These are phyloP conservation scores for Exophiala spinifera DNA, from an alignment of 2,329 filamentous ascomycete species.

Conservation along the genomic window DNA sequence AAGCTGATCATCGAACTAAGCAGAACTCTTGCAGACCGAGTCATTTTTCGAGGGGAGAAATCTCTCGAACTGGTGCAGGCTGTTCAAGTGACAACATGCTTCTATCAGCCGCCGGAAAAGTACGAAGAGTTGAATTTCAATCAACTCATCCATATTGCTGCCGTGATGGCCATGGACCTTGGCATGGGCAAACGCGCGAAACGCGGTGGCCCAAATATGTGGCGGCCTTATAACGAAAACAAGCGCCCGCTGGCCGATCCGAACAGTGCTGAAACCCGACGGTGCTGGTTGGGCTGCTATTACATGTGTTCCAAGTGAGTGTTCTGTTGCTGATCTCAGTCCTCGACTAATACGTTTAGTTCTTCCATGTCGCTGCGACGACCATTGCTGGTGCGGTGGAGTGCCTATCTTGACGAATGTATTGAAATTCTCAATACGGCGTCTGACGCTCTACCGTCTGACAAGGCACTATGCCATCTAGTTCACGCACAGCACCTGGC, in stretches of 20 bases:
- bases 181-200: slow-evolving; percentile 63
- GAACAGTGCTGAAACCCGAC: slow-evolving; percentile 55
- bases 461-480: slow-evolving; percentile 56
- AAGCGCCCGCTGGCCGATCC: slow-evolving; percentile 43
- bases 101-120: slow-evolving; percentile 80
- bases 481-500: slow-evolving; percentile 60
- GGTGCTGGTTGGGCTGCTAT: slow-evolving; percentile 61
- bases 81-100: slow-evolving; percentile 70
- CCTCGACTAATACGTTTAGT: slow-evolving; percentile 35
- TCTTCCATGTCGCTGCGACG: slow-evolving; percentile 58
- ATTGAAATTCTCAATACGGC: slow-evolving; percentile 56
- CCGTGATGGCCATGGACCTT: slow-evolving; percentile 78
- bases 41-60: slow-evolving; percentile 74
- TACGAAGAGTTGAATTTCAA: slow-evolving; percentile 89
- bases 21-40: slow-evolving; percentile 68
- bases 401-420: slow-evolving; percentile 62
- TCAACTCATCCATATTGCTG: slow-evolving; percentile 76
- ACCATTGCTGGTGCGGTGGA: slow-evolving; percentile 59
- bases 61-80: slow-evolving; percentile 79
- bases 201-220: slow-evolving; percentile 36
- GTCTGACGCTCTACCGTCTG: slow-evolving; percentile 55
- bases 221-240: slow-evolving; percentile 38
- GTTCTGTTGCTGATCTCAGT: too few species aligned
- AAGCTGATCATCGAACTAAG: slow-evolving; percentile 67
- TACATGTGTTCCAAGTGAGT: slow-evolving; percentile 56